Conservation (phyloP, 2,329 filamentous ascomycete genomes). For the Alternaria dauci region DNA sequence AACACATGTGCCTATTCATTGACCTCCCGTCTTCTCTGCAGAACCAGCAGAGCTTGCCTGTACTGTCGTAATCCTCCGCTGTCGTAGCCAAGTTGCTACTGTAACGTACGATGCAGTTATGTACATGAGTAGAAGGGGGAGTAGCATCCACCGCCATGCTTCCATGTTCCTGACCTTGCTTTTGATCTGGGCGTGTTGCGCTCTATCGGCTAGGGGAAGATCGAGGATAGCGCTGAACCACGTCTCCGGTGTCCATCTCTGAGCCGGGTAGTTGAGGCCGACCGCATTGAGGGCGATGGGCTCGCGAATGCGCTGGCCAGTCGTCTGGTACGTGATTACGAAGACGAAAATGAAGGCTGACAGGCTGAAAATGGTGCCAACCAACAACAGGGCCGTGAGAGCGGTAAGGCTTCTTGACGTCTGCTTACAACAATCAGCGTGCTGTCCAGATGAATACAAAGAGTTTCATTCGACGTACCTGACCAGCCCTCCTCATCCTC, state of each 20-base stretch:
- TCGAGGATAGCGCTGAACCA: slow-evolving; percentile 45
- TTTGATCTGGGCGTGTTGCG: slow-evolving; percentile 28
- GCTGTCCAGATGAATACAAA: not conserved
- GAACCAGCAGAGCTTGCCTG: slow-evolving; percentile 14
- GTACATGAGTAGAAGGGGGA: slow-evolving; percentile 41
- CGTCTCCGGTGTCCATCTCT: slow-evolving; percentile 45
- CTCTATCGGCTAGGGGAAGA: slow-evolving; percentile 33
- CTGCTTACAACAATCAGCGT: slow-evolving; percentile 16
- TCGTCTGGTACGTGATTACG: slow-evolving; percentile 41
- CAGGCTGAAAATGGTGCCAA: slow-evolving; percentile 41
- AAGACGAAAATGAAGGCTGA: slow-evolving; percentile 44
- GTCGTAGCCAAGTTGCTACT: slow-evolving; percentile 27
- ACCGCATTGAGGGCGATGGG: slow-evolving; percentile 31
- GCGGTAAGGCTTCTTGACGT: slow-evolving; percentile 43
- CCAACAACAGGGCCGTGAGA: slow-evolving; percentile 46
- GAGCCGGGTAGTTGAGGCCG: slow-evolving; percentile 31
- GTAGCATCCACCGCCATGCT: slow-evolving; percentile 46
- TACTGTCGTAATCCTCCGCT: slow-evolving; percentile 26
- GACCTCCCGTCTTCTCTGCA: slow-evolving; percentile 22
- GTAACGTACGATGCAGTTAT: slow-evolving; percentile 29
- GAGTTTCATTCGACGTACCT: slow-evolving; percentile 7
- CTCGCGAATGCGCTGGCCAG: slow-evolving; percentile 33
- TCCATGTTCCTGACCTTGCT: slow-evolving; percentile 37
- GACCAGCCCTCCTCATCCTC: slow-evolving; percentile 24
- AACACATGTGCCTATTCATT: not conserved